phyloP scores from a whole-genome alignment of 345 rosid species.

The Sisymbrium irio region DNA sequence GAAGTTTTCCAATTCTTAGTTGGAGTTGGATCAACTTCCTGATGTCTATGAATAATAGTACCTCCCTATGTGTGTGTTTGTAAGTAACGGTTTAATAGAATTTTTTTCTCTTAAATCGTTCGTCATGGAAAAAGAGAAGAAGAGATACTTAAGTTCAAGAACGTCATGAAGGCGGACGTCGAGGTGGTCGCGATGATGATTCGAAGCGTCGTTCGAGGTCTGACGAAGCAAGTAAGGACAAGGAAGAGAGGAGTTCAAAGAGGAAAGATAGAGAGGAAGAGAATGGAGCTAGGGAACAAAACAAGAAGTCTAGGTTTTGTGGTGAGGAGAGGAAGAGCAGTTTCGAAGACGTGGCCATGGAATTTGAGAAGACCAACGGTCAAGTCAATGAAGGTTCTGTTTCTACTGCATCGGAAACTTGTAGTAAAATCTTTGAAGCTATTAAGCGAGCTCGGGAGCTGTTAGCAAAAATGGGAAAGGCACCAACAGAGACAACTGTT shows the following conservation, averaged over 20 bases:
- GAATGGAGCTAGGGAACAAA: conserved; percentile 30
- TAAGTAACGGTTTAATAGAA: background rate
- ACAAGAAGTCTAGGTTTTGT: conserved; percentile 44
- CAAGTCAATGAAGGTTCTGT: background rate
- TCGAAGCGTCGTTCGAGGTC: background rate
- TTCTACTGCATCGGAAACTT: background rate
- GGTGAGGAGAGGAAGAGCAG: conserved; percentile 50
- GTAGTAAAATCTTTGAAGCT: conserved; percentile 49
- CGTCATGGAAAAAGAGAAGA: too few species aligned
- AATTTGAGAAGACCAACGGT: conserved; percentile 17
- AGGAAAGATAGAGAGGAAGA: conserved; percentile 40
- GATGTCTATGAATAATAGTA: background rate
- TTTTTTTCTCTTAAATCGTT: background rate
- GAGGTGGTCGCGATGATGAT: conserved; percentile 34
- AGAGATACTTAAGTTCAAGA: too few species aligned
- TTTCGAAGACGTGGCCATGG: conserved; percentile 50
- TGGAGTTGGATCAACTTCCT: background rate
- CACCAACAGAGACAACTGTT: conserved; percentile 51
- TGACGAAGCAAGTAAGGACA: background rate
- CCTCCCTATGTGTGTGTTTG: background rate
- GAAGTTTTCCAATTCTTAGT: background rate
- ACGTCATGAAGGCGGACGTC: conserved; percentile 23
- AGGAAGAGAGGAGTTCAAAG: conserved; percentile 26
- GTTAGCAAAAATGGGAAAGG: conserved; percentile 78
- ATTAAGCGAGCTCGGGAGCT: conserved; percentile 44